Conservation (phyloP, 2,329 filamentous ascomycete species). For the Penicillium sp. region DNA sequence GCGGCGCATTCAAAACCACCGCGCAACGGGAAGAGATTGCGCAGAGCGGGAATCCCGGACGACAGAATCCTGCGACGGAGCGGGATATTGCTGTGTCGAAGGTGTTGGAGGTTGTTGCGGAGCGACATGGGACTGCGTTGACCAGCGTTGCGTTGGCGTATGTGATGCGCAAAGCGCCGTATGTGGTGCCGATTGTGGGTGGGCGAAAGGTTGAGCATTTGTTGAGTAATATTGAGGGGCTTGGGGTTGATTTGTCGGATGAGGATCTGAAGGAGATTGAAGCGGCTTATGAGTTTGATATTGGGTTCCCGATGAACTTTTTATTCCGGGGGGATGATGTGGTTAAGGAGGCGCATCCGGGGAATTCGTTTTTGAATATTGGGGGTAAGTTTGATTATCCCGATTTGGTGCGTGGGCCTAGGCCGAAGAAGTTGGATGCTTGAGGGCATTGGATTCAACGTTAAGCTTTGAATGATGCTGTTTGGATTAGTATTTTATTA, state of each 20-base stretch:
- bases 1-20: conserved; percentile 51
- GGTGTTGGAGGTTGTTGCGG: conserved; percentile 22
- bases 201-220: conserved; percentile 55
- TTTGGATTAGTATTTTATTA: neutral
- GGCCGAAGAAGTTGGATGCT: conserved; percentile 9
- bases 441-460: neutral
- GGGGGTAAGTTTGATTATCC: conserved; percentile 22
- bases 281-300: conserved; percentile 52
- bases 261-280: conserved; percentile 59
- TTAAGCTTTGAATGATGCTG: too few relatives aligned
- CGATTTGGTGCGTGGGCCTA: conserved; percentile 14
- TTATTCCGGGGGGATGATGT: conserved; percentile 10
- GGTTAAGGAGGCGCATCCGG: conserved; percentile 15
- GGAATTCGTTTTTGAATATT: conserved; percentile 10
- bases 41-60: conserved; percentile 31
- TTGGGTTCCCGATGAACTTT: conserved; percentile 34
- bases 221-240: conserved; percentile 56
- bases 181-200: conserved; percentile 57
- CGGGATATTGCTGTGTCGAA: conserved; percentile 21
- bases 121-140: conserved; percentile 15
- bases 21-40: conserved; percentile 30
- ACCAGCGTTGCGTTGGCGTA: conserved; percentile 50
- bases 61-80: conserved; percentile 16
- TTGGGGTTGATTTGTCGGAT: conserved; percentile 52
- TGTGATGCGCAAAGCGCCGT: conserved; percentile 52